Evolutionary conservation across 441 rosid species (phyloP).

Genomic region (Brassica hybrid): DNA sequence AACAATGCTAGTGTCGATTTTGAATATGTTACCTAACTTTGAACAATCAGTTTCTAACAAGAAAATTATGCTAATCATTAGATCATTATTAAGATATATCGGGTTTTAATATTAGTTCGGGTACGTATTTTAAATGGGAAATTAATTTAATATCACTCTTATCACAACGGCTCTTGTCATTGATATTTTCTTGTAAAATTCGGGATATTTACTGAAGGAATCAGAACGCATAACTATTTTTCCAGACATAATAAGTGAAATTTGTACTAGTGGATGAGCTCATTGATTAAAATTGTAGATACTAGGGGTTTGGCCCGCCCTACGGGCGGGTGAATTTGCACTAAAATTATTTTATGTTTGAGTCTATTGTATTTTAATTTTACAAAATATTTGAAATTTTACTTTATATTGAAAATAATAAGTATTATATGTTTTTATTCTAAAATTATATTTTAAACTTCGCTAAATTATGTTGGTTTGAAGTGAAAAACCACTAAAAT

Average conservation of each 20-base stretch:
- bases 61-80: neutral
- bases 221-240: neutral
- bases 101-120: neutral
- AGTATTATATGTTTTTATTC: too few species aligned
- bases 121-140: neutral
- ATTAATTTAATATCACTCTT: neutral
- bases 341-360: too few species aligned
- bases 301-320: too few species aligned
- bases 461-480: too few species aligned
- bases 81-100: neutral
- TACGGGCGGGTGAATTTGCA: too few species aligned
- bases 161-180: neutral
- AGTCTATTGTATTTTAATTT: too few species aligned
- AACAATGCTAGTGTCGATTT: neutral
- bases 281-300: neutral
- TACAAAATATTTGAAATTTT: too few species aligned
- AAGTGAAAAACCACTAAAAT: too few species aligned
- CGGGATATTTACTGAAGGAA: neutral
- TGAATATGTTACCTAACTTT: neutral
- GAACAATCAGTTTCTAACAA: neutral
- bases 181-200: neutral
- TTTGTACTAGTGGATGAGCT: neutral
- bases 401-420: too few species aligned
- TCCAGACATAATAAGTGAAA: constrained; percentile 1
- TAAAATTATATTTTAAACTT: too few species aligned